Conservation (phyloP, 768 basidiomycete species). For the Fistulinella prunicolor region DNA sequence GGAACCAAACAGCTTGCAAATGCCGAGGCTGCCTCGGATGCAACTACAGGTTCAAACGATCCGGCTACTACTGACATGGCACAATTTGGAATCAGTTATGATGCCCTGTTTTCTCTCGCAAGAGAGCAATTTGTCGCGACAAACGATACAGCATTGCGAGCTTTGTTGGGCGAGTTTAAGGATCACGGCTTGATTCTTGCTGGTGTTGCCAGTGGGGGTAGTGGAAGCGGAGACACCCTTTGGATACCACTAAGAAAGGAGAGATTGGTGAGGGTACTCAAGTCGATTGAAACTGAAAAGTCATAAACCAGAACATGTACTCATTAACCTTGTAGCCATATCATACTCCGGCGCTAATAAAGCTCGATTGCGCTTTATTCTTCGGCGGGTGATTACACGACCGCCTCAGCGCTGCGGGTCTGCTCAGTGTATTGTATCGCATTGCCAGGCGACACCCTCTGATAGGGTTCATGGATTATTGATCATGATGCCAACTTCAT, state of each 20-base stretch:
- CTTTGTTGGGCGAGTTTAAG: conserved; percentile 83
- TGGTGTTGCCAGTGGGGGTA: conserved; percentile 39
- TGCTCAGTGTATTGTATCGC: too few species aligned
- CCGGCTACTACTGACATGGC: conserved; percentile 27
- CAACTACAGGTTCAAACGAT: conserved; percentile 6
- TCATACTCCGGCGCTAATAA: too few species aligned
- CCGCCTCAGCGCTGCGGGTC: too few species aligned
- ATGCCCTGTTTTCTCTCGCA: conserved; percentile 69
- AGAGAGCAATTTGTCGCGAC: conserved; percentile 85
- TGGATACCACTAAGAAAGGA: conserved; percentile 90
- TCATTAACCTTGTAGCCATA: too few species aligned
- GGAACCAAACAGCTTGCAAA: conserved; percentile 65
- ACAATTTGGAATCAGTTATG: conserved; percentile 59
- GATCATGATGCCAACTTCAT: too few species aligned
- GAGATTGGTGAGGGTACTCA: conserved; percentile 51
- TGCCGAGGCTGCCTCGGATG: conserved; percentile 31
- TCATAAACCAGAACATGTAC: conserved; percentile 4
- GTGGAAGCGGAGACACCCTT: conserved; percentile 54
- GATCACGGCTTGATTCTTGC: conserved; percentile 83
- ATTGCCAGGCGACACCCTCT: too few species aligned
- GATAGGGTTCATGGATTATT: too few species aligned
- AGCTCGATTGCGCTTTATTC: too few species aligned
- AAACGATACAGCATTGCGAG: conserved; percentile 78
- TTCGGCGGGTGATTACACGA: too few species aligned
- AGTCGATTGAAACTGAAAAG: conserved; percentile 23